These are phyloP conservation scores for Leptographium radiaticola DNA, from an alignment of 2,329 filamentous ascomycete species.

Conservation along the genomic window DNA sequence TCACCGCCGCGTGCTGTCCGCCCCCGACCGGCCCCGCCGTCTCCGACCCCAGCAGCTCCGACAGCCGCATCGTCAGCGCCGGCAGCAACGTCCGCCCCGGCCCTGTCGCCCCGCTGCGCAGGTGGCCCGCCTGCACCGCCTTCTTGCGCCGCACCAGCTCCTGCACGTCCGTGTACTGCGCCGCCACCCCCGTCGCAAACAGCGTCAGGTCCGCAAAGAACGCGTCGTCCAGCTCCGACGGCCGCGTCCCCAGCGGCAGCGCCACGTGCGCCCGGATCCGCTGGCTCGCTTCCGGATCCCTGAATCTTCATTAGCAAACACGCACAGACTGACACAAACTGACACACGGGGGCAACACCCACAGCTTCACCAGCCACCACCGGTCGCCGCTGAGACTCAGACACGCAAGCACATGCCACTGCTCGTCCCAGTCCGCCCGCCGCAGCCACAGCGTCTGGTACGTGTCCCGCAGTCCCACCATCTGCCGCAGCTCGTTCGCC, in stretches of 20 bases:
- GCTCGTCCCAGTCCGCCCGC: constrained; percentile 54
- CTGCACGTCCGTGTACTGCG: constrained; percentile 35
- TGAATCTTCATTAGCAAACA: constrained; percentile 1
- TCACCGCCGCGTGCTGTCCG: not conserved
- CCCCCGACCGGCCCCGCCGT: not conserved
- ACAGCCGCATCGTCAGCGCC: constrained; percentile 33
- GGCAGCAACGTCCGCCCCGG: constrained; percentile 33
- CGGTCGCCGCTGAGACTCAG: constrained; percentile 60
- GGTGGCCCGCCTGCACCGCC: constrained; percentile 21
- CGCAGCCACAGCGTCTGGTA: constrained; percentile 56
- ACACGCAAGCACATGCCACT: constrained; percentile 61
- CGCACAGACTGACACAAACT: not conserved
- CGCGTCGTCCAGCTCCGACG: constrained; percentile 29
- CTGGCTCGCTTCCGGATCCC: constrained; percentile 6
- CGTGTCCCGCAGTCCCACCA: constrained; percentile 49
- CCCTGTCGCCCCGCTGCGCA: constrained; percentile 23
- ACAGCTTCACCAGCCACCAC: constrained; percentile 65
- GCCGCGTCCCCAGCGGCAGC: constrained; percentile 18
- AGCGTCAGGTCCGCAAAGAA: constrained; percentile 41
- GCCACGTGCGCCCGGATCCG: constrained; percentile 10
- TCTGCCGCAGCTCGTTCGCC: constrained; percentile 40
- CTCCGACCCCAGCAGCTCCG: constrained; percentile 22
- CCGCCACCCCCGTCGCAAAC: constrained; percentile 37
- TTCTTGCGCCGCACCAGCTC: constrained; percentile 32
- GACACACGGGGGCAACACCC: constrained; percentile 20